These are phyloP conservation scores for Fraxinus angustifolia DNA, from an alignment of 305 asterid species.

Conservation along the genomic window DNA sequence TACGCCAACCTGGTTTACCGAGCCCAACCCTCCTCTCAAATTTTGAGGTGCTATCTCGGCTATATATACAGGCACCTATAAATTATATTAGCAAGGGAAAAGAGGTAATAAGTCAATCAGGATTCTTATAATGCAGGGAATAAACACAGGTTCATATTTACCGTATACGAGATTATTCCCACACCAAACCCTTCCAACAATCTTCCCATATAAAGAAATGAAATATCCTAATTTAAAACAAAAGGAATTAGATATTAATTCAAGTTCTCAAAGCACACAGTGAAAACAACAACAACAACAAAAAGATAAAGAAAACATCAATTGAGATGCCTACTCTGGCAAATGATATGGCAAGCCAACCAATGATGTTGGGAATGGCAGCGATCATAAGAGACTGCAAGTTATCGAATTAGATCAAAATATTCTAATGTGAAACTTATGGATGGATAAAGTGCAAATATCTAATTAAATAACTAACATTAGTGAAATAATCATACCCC, in stretches of 20 bases:
- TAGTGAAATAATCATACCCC: slow-evolving; percentile 50
- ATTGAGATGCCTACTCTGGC: slow-evolving; percentile 51
- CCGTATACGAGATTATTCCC: slow-evolving; percentile 88
- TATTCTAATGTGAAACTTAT: background rate
- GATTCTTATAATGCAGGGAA: slow-evolving; percentile 1
- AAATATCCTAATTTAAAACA: slow-evolving; percentile 46
- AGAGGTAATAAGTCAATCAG: background rate
- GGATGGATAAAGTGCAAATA: slow-evolving; percentile 8
- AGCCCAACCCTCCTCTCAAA: slow-evolving; percentile 82
- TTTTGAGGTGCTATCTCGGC: slow-evolving; percentile 96
- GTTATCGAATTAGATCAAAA: slow-evolving; percentile 12
- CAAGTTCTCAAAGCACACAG: background rate
- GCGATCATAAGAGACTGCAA: slow-evolving; percentile 82
- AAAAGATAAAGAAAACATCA: background rate
- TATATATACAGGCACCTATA: slow-evolving; percentile 89
- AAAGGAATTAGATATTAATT: background rate
- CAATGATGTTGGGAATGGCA: slow-evolving; percentile 85
- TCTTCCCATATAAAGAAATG: slow-evolving; percentile 98
- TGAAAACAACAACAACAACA: background rate
- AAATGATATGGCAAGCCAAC: slow-evolving; percentile 88
- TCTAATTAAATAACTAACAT: background rate
- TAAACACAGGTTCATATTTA: slow-evolving; percentile 24
- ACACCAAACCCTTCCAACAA: slow-evolving; percentile 97
- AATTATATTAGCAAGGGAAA: slow-evolving; percentile 1
- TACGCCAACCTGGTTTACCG: slow-evolving; percentile 83